Evolutionary conservation across 768 basidiomycete genomes (phyloP), one percentile per base, ranked within the genome.

Genomic region (Phaeotremella skinneri): DNA sequence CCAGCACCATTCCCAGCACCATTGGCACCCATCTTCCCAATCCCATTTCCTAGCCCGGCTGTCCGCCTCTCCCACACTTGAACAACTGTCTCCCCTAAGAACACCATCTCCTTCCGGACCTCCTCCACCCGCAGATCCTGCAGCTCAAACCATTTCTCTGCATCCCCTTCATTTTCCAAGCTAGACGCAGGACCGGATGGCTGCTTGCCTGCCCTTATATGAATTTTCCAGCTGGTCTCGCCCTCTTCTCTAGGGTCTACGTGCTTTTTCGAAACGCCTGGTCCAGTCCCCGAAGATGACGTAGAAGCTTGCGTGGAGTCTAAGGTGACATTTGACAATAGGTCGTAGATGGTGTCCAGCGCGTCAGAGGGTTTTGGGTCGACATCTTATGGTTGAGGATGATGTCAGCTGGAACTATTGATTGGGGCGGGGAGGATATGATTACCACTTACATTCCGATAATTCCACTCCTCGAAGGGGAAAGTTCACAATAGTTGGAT

Each of bases 401-500:
- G 20, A 23, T 50, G 14, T 9, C 31, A 43, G 29, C 3, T 34
- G 13, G 34, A 5, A 31, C 2, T 5, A 49, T 27, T 27, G 26
- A 59, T 27, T 45, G 55, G 56, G 34, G 61, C 30, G 45, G 48
- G 13, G 34, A 27, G n/a, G 54, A 47, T 57, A 17, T 52, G 61
- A 64, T 37, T 37, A 48, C 4, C 6, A 81, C 91, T 69, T 76
- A 96, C 96, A 97, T 50, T 91, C 91, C 68, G 80, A 81, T 76
- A 99, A 87, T 77, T 99, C 94, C 20, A 98, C 83, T 2, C 94
- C 93, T 58, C 89, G 84, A 25, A 97, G 81, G 2, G 94, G 94
- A 72, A 96, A 99, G 73, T 94, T 99, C 66, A 99, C 89, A 61
- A 99, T 93, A 1, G 96, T 99, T 6, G 94, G 94, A 70, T 99